These are phyloP conservation scores for Gnetum montanum DNA, from an alignment of 75 land plant species.

Conservation along the genomic window DNA sequence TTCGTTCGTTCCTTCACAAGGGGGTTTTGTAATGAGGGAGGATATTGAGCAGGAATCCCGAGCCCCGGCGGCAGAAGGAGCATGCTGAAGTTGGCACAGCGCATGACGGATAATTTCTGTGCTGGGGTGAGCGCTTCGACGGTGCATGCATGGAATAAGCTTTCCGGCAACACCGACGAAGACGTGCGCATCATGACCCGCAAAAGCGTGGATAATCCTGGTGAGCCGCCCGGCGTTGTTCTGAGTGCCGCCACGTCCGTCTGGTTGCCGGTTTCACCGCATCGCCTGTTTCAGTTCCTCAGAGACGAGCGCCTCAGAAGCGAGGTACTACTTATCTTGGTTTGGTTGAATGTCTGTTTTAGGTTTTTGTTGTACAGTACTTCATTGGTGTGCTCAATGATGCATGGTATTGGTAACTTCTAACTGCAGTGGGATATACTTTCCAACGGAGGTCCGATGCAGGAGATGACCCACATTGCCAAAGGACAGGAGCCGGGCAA, in stretches of 20 bases:
- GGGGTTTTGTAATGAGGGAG: background rate
- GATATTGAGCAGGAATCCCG: conserved; percentile 22
- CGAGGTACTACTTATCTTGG: conserved; percentile 2
- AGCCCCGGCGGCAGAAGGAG: conserved; percentile 55
- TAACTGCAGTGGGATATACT: conserved; percentile 51
- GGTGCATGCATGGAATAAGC: conserved; percentile 69
- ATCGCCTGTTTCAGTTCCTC: conserved; percentile 16
- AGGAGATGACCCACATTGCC: conserved; percentile 76
- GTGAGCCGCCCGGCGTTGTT: conserved; percentile 22
- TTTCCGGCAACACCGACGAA: conserved; percentile 24
- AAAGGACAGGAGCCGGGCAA: conserved; percentile 79
- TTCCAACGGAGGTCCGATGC: conserved; percentile 80
- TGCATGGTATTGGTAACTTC: background rate
- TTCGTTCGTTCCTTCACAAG: background rate
- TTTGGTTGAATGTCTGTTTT: background rate
- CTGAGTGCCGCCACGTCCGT: conserved; percentile 27
- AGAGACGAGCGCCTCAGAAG: conserved; percentile 23
- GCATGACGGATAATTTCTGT: conserved; percentile 80
- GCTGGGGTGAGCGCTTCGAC: conserved; percentile 76
- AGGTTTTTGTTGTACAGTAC: background rate
- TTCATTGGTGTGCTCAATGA: background rate
- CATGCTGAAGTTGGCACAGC: conserved; percentile 83
- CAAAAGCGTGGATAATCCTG: conserved; percentile 12
- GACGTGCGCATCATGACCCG: conserved; percentile 10
- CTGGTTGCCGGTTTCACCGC: conserved; percentile 20